These are phyloP conservation scores for Mycena rosella DNA, from an alignment of 768 basidiomycete genomes.

Conservation along the genomic window DNA sequence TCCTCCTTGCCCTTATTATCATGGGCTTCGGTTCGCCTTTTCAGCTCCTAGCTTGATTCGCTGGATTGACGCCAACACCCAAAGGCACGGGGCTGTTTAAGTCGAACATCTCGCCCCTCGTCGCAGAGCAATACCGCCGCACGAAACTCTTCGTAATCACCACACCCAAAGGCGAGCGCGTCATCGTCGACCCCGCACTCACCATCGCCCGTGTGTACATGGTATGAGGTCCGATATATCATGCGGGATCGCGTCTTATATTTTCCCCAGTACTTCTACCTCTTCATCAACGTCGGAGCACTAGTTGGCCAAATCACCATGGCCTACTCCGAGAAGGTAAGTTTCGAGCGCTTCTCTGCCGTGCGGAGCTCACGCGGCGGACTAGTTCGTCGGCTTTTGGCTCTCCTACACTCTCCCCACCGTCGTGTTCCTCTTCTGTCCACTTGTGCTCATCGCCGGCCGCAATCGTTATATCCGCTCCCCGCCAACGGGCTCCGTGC, in stretches of 20 bases:
- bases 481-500: slow-evolving; percentile 1
- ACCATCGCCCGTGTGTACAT: slow-evolving; percentile 10
- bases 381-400: slow-evolving; percentile 20
- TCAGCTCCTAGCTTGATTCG: too few relatives aligned
- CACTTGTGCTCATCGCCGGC: background rate
- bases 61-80: too few relatives aligned
- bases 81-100: background rate
- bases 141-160: background rate
- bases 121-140: background rate
- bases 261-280: too few relatives aligned
- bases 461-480: background rate
- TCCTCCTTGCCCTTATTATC: slow-evolving; percentile 71
- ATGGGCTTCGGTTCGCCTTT: slow-evolving; percentile 67
- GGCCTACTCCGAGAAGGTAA: slow-evolving; percentile 4
- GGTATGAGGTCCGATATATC: too few relatives aligned
- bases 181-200: slow-evolving; percentile 8
- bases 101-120: background rate
- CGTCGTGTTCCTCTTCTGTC: background rate
- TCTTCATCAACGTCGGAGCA: background rate
- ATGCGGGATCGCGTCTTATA: too few relatives aligned
- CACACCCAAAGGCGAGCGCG: slow-evolving; percentile 8
- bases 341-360: too few relatives aligned
- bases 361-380: too few relatives aligned
- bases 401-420: background rate
- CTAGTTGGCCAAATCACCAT: background rate